These are phyloP conservation scores for Gamsiella multidivaricata DNA, from an alignment of 192 early-diverging fungal genomes.

Conservation along the genomic window DNA sequence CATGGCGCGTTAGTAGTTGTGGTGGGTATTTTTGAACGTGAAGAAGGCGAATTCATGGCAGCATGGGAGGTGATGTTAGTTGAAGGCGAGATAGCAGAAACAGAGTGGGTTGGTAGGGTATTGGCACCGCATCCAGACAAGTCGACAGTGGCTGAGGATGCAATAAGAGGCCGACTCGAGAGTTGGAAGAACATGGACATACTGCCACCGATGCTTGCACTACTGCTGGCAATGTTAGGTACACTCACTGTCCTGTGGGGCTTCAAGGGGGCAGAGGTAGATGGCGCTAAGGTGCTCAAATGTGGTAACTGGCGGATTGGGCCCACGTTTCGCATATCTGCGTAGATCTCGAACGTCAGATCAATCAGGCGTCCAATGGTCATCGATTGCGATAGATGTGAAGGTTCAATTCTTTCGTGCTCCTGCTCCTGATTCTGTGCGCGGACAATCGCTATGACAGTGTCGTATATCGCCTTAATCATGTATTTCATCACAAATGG, in stretches of 20 bases:
- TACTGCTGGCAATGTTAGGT: no score
- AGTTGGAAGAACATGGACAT: slow-evolving; percentile 31
- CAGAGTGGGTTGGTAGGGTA: neutral
- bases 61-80: neutral
- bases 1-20: no score
- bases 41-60: neutral
- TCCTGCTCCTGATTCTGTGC: slow-evolving; percentile 17
- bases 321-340: slow-evolving; percentile 42
- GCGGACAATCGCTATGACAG: slow-evolving; percentile 17
- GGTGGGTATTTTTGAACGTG: no score
- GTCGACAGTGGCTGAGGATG: neutral
- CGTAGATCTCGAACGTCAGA: slow-evolving; percentile 45
- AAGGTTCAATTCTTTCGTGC: slow-evolving; percentile 32
- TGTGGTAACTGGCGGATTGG: slow-evolving; percentile 43
- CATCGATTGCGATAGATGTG: slow-evolving; percentile 34
- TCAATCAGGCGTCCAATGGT: slow-evolving; percentile 48
- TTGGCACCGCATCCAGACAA: slow-evolving; percentile 6
- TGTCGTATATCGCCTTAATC: slow-evolving; percentile 50
- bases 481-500: slow-evolving; percentile 44
- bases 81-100: neutral
- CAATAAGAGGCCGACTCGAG: slow-evolving; percentile 2
- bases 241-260: no score
- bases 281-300: no score
- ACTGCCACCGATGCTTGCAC: neutral
- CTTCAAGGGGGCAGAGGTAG: no score